Evolutionary conservation across 495 filamentous ascomycete genomes (phyloP).

Genomic region (Penicillium paradoxum): DNA sequence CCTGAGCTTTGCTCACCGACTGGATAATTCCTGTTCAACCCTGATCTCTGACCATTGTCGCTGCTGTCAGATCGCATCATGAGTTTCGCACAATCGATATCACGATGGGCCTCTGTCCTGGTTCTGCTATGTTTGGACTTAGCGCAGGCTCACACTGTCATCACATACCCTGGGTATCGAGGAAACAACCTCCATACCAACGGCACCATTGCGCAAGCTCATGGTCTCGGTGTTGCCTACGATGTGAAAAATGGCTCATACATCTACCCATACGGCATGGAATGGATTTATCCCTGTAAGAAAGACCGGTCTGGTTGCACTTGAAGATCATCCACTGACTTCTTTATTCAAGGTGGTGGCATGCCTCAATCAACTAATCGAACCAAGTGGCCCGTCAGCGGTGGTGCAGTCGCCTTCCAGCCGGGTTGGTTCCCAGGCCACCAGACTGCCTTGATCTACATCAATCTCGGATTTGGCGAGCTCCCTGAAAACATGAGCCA

Average conservation of each 20-base stretch:
- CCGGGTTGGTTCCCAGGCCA: slow-evolving; percentile 97
- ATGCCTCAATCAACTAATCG: slow-evolving; percentile 74
- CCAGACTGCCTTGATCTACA: slow-evolving; percentile 75
- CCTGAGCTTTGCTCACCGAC: slow-evolving; percentile 3
- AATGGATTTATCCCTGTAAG: slow-evolving; percentile 98
- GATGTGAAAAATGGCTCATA: slow-evolving; percentile 35
- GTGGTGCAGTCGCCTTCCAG: slow-evolving; percentile 82
- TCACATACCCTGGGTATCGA: slow-evolving; percentile 91
- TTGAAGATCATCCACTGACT: slow-evolving; percentile 1
- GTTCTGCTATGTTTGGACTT: slow-evolving; percentile 47
- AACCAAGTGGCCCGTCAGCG: slow-evolving; percentile 83
- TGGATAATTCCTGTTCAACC: not conserved
- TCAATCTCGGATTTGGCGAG: slow-evolving; percentile 89
- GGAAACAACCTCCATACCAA: slow-evolving; percentile 87
- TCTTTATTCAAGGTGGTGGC: slow-evolving; percentile 66
- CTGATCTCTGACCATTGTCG: not conserved
- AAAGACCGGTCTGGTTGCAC: not conserved
- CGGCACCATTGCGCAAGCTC: slow-evolving; percentile 44
- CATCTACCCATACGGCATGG: slow-evolving; percentile 83
- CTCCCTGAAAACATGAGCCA: slow-evolving; percentile 85
- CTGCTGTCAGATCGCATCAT: slow-evolving; percentile 19
- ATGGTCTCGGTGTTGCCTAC: slow-evolving; percentile 45
- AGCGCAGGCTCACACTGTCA: slow-evolving; percentile 75
- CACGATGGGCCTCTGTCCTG: slow-evolving; percentile 45
- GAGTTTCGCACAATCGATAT: slow-evolving; percentile 34